Evolutionary conservation across 768 basidiomycete genomes (phyloP), one percentile per base, ranked within the genome.

Genomic region (Russula brevipes): DNA sequence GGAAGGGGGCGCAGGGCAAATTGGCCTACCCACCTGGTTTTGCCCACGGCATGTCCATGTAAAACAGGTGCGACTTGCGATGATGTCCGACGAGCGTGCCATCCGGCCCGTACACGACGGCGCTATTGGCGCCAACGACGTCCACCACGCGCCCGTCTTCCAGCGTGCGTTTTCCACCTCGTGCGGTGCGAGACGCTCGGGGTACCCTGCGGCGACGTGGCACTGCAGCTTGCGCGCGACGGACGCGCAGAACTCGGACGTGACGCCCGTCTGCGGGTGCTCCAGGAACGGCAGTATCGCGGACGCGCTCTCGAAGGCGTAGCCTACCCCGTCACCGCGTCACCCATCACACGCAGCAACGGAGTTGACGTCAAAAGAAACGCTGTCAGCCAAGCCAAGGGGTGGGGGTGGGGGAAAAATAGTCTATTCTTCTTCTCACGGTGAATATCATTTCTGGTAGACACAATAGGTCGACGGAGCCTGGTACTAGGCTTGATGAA

Each of bases 371-470:
- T 54, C 17, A 31, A 56, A 38, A 52, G 55, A 38, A 52, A 39
- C 19, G 57, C 49, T 45, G 39, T 19, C 8, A 35, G 19, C n/a
- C 38, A 24, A 42, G 41, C 41, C 38, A 7, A 7, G 7, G 41
- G 11, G 11, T 10, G 41, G 57, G 60, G 14, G 54, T 24, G 16
- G 30, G 39, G n/a, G 19, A 35, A 17, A 24, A 33, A 9, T n/a
- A 53, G 36, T 31, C 31, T 56, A 19, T n/a, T 54, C 3, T 77
- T 63, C 67, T 1, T 10, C 10, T 63, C 49, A 89, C 88, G 10
- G 83, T 86, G 69, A 95, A 86, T 19, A 84, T 82, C 91, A 95
- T 94, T 75, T 97, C 94, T 0, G 93, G 91, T 41, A 88, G 75
- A 72, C 94, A 94, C 10, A 96, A 75, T 33, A 96, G 79, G 71